Evolutionary conservation across 1,139 yeast genomes (phyloP).

Genomic region (Yamadazyma aaseri): DNA sequence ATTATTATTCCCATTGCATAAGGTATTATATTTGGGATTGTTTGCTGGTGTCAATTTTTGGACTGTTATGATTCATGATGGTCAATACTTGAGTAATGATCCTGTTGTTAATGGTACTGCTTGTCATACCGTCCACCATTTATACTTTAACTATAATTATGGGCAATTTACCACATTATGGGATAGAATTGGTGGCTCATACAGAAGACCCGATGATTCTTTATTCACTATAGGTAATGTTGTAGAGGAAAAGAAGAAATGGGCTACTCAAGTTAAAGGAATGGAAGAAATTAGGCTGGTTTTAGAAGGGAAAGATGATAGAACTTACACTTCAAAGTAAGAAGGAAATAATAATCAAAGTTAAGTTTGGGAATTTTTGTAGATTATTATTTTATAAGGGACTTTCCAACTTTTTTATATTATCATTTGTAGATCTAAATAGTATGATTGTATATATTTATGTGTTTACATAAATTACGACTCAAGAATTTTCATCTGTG

Average conservation of each 20-base stretch:
- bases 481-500: not conserved
- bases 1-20: constrained; percentile 87
- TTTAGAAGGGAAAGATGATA: constrained; percentile 74
- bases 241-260: constrained; percentile 50
- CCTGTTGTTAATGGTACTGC: constrained; percentile 97
- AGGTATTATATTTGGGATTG: constrained; percentile 72
- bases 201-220: constrained; percentile 87
- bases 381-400: no score
- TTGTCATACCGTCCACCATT: constrained; percentile 94
- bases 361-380: no score
- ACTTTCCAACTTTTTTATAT: no score
- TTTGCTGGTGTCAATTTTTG: constrained; percentile 93
- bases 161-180: constrained; percentile 97
- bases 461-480: not conserved
- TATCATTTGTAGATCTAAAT: no score
- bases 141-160: constrained; percentile 94
- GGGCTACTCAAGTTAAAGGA: constrained; percentile 71
- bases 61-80: constrained; percentile 99
- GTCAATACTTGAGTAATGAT: constrained; percentile 89
- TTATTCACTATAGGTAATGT: constrained; percentile 68
- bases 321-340: constrained; percentile 27
- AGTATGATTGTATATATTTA: not conserved
- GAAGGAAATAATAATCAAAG: no score
- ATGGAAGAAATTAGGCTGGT: constrained; percentile 79
- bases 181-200: constrained; percentile 94